Percentiles rank a stretch among this genome's conserved stretches.
Evolutionary conservation across 1,139 yeast genomes (phyloP).

Genomic region (Meyerozyma guilliermondii): DNA sequence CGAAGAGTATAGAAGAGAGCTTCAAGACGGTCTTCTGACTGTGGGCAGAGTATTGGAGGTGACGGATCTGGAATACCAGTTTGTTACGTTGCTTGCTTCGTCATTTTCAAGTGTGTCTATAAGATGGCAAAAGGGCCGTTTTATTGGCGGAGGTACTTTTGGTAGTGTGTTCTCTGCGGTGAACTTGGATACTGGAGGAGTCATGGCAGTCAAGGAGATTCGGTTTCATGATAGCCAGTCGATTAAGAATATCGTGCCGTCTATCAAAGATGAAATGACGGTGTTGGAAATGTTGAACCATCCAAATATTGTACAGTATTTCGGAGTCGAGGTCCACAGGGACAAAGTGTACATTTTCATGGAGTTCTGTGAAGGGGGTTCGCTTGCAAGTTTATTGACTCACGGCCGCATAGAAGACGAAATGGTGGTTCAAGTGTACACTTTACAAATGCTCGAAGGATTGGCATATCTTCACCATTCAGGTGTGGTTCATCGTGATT

Average conservation of each 20-base stretch:
- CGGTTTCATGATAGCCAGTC: slow-evolving; percentile 86
- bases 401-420: slow-evolving; percentile 97
- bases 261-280: slow-evolving; percentile 93
- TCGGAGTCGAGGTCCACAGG: slow-evolving; percentile 95
- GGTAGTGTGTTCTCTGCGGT: slow-evolving; percentile 93
- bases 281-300: slow-evolving; percentile 92
- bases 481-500: slow-evolving; percentile 95
- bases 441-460: slow-evolving; percentile 92
- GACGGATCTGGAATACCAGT: slow-evolving; percentile 81
- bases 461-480: slow-evolving; percentile 90
- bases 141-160: slow-evolving; percentile 93
- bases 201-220: slow-evolving; percentile 95
- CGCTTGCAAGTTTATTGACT: slow-evolving; percentile 69
- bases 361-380: slow-evolving; percentile 98
- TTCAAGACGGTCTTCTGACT: slow-evolving; percentile 45
- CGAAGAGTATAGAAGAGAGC: slow-evolving; percentile 51
- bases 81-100: slow-evolving; percentile 79
- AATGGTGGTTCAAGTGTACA: slow-evolving; percentile 83
- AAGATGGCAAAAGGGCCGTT: slow-evolving; percentile 95
- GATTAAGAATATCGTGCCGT: slow-evolving; percentile 78
- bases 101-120: slow-evolving; percentile 88
- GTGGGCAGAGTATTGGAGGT: slow-evolving; percentile 90
- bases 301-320: slow-evolving; percentile 93
- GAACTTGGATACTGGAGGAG: slow-evolving; percentile 90
- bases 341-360: slow-evolving; percentile 93